phyloP scores from a whole-genome alignment of 495 filamentous ascomycete genomes.

The Xylona heveae region DNA sequence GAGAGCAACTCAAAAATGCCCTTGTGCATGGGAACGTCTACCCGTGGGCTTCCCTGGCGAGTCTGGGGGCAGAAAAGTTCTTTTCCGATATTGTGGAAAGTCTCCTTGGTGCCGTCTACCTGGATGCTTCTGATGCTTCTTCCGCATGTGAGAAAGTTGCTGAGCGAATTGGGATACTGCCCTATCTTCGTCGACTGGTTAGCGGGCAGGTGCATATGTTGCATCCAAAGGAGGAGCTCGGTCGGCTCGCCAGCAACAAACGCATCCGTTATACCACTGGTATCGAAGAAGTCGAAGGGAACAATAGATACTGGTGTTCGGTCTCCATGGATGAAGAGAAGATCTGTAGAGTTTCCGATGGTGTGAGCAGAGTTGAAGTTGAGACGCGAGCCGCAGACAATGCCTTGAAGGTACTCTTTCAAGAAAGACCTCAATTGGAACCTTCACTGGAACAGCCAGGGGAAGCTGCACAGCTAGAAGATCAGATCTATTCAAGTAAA shows the following conservation, averaged over 20 bases:
- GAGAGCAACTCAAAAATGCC: slow-evolving; percentile 24
- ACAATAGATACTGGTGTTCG: slow-evolving; percentile 21
- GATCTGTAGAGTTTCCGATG: slow-evolving; percentile 24
- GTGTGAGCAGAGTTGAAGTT: slow-evolving; percentile 29
- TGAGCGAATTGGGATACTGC: slow-evolving; percentile 39
- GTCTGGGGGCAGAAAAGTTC: slow-evolving; percentile 53
- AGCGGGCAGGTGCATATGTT: slow-evolving; percentile 32
- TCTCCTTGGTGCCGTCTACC: slow-evolving; percentile 63
- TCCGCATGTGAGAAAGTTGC: slow-evolving; percentile 31
- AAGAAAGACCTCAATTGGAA: too few relatives aligned
- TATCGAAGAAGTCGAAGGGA: slow-evolving; percentile 6
- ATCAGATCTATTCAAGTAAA: too few relatives aligned
- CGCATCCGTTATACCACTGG: slow-evolving; percentile 26
- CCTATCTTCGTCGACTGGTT: slow-evolving; percentile 39
- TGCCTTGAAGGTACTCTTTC: slow-evolving; percentile 17
- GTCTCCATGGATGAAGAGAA: slow-evolving; percentile 26
- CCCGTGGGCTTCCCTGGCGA: slow-evolving; percentile 53
- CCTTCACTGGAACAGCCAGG: too few relatives aligned
- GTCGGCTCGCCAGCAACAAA: slow-evolving; percentile 27
- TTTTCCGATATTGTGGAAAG: slow-evolving; percentile 74
- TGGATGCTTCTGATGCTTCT: slow-evolving; percentile 48
- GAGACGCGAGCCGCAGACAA: slow-evolving; percentile 31
- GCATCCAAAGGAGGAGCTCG: slow-evolving; percentile 58
- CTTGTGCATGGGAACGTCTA: slow-evolving; percentile 29
- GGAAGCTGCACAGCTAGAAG: too few relatives aligned